A percentile compares a stretch with the other conserved stretches of the same genome.
phyloP scores from a whole-genome alignment of 805 yeast species.

The Wickerhamomyces hampshirensis region DNA sequence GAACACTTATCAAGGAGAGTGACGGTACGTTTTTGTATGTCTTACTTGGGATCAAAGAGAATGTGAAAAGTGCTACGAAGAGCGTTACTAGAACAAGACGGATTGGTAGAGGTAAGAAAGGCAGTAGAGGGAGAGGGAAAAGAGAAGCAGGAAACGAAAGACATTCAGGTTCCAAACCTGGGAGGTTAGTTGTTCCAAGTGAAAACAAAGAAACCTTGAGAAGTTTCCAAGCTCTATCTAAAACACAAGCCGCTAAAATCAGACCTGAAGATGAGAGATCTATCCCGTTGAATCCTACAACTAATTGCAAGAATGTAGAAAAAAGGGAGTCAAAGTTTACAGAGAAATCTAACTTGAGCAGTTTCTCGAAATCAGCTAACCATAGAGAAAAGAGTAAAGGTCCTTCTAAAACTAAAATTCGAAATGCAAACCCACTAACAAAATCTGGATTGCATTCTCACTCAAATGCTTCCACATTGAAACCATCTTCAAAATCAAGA shows the following conservation, averaged over 20 bases:
- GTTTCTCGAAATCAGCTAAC: too few relatives aligned
- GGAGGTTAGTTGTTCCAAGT: slow-evolving; percentile 35
- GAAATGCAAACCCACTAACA: too few relatives aligned
- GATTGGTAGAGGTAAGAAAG: slow-evolving; percentile 30
- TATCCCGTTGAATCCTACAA: slow-evolving; percentile 1
- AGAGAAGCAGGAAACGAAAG: slow-evolving; percentile 9
- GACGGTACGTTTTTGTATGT: slow-evolving; percentile 43
- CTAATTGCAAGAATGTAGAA: neutral
- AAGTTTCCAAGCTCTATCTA: slow-evolving; percentile 30
- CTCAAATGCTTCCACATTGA: too few relatives aligned
- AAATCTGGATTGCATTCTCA: too few relatives aligned
- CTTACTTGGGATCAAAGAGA: slow-evolving; percentile 44
- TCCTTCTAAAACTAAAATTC: too few relatives aligned
- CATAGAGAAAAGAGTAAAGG: too few relatives aligned
- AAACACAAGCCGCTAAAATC: slow-evolving; percentile 18
- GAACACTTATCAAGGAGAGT: slow-evolving; percentile 37
- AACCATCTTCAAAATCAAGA: too few relatives aligned
- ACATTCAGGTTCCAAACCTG: slow-evolving; percentile 18
- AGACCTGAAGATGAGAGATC: slow-evolving; percentile 18
- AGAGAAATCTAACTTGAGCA: too few relatives aligned
- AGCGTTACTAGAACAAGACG: slow-evolving; percentile 28
- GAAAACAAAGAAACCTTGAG: slow-evolving; percentile 34
- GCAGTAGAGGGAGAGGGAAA: slow-evolving; percentile 11
- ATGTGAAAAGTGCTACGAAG: slow-evolving; percentile 9
- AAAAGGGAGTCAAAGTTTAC: too few relatives aligned